phyloP scores from a whole-genome alignment of 2,329 filamentous ascomycete species.

The Fulvia fulva region DNA sequence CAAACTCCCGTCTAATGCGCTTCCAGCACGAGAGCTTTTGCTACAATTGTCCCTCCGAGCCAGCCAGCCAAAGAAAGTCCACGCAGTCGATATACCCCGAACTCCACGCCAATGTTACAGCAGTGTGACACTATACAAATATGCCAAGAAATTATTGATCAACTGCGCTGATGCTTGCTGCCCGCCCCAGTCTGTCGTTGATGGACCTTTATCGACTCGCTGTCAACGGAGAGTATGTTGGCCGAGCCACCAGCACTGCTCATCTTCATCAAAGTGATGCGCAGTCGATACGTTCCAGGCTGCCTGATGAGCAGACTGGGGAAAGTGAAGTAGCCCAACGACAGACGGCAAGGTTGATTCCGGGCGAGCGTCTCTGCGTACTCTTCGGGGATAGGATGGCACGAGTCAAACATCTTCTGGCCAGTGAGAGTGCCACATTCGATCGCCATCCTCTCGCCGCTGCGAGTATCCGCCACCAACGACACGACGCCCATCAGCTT shows the following conservation, averaged over 20 bases:
- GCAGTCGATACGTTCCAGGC: slow-evolving; percentile 29
- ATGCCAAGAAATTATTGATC: neutral
- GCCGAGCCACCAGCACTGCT: slow-evolving; percentile 18
- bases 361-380: slow-evolving; percentile 25
- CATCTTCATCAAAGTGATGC: slow-evolving; percentile 31
- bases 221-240: slow-evolving; percentile 27
- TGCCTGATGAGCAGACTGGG: slow-evolving; percentile 31
- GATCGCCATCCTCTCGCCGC: slow-evolving; percentile 26
- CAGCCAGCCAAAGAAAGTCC: neutral
- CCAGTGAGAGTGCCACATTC: slow-evolving; percentile 30
- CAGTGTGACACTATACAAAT: neutral
- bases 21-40: neutral
- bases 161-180: slow-evolving; percentile 17
- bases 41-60: neutral
- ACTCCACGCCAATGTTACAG: neutral
- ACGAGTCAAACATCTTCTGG: slow-evolving; percentile 33
- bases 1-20: neutral
- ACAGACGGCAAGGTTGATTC: slow-evolving; percentile 27
- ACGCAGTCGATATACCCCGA: neutral
- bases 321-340: slow-evolving; percentile 32
- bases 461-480: slow-evolving; percentile 27
- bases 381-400: slow-evolving; percentile 29
- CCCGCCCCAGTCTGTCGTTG: slow-evolving; percentile 14
- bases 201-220: slow-evolving; percentile 31
- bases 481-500: slow-evolving; percentile 30